Base-by-base conservation (phyloP, 2,329 filamentous ascomycete genomes). In the Teratosphaeria epicoccoides region DNA sequence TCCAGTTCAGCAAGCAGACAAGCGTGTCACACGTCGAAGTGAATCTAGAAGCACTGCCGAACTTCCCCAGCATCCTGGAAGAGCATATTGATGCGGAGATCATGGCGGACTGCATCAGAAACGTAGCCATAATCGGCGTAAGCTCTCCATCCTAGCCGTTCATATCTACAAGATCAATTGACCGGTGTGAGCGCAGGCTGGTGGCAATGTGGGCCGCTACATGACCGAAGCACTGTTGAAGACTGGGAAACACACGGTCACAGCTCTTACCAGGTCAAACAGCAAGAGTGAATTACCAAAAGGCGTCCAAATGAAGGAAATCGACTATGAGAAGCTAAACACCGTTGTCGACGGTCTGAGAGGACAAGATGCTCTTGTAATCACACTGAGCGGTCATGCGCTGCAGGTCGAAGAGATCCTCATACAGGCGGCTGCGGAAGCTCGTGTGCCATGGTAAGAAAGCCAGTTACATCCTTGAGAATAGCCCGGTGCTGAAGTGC, bases 241-340 rank as follows among this genome's bases (percentile, higher is more conserved):
- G 17, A 58, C 57, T 24, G 62, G 62, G 51, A 64, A 63, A 46
- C 63, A 68, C 55, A 60, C 55, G 17, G 52, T 73, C 49, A 71
- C 70, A 1, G 67, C 70, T 50, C 60, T 73, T 40, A 68, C 69
- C n/a, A 70, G 71, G n/a, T 49, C 53, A 33, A 66, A 59, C 56
- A 70, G 65, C 66, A 68, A 56, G 11, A 79, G 77, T 26, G 56
- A 26, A 52, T 52, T 57, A 10, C 59, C 59, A 22, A 24, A 29
- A 23, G 59, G 54, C 46, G 43, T 66, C 37, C 45, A 46, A 6
- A 45, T 60, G 43, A 58, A 55, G 24, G 54, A 61, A 43, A 58
- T 61, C 47, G 56, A 65, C 58, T 64, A 64, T 56, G 40, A 54
- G 46, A 46, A 58, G 50, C 58, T 58, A n/a, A 48, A 49, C 3